phyloP scores from a whole-genome alignment of 371 early-diverging fungal genomes.

The Dichotomocladium elegans region DNA sequence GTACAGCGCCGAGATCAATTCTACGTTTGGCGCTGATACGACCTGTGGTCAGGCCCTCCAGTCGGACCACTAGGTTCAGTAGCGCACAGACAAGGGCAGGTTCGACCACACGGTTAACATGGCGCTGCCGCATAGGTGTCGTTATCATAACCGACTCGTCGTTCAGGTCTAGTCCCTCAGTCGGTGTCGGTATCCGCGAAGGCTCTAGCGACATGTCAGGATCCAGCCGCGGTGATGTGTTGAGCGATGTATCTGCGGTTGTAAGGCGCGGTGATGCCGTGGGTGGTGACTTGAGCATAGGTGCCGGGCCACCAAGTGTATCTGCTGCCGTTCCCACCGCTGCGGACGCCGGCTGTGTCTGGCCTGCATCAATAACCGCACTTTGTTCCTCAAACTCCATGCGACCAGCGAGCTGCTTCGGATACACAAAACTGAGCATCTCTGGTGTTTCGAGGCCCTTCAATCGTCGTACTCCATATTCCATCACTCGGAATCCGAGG shows the following conservation, averaged over 20 bases:
- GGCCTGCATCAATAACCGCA: not conserved
- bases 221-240: not conserved
- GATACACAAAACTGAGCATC: slow-evolving; percentile 69
- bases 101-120: slow-evolving; percentile 22
- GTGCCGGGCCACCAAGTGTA: too few species aligned
- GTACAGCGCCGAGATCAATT: not conserved
- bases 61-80: slow-evolving; percentile 32
- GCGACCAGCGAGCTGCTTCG: slow-evolving; percentile 49
- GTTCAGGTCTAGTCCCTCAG: not conserved
- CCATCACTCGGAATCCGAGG: slow-evolving; percentile 67
- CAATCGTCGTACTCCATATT: slow-evolving; percentile 79
- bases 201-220: not conserved
- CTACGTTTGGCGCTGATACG: not conserved
- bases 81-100: slow-evolving; percentile 29
- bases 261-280: slow-evolving; percentile 3
- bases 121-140: not conserved
- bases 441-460: slow-evolving; percentile 91
- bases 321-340: not conserved
- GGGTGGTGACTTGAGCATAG: too few species aligned
- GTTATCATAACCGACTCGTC: not conserved
- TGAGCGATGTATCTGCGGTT: slow-evolving; percentile 3
- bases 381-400: slow-evolving; percentile 24
- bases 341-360: not conserved
- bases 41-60: slow-evolving; percentile 37
- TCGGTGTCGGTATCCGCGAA: not conserved